A percentile compares a stretch with the other conserved stretches of the same genome.
phyloP scores from a whole-genome alignment of 495 filamentous ascomycete genomes.

The Trichoderma asperelloides region DNA sequence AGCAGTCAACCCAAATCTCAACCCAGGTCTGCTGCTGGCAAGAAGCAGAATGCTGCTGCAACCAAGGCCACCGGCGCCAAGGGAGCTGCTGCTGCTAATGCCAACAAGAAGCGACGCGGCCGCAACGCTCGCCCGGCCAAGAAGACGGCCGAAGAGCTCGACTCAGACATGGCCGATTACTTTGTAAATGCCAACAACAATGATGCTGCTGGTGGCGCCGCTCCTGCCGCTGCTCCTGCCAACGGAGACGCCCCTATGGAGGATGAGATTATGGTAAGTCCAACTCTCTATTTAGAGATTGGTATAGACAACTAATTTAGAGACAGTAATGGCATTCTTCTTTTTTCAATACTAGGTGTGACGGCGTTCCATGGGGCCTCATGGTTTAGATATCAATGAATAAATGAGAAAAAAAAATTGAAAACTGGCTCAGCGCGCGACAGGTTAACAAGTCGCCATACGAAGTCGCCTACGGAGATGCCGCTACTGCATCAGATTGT shows the following conservation, averaged over 20 bases:
- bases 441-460: neutral
- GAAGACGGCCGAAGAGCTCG: constrained; percentile 87
- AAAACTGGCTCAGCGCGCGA: neutral
- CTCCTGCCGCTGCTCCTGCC: constrained; percentile 24
- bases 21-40: constrained; percentile 72
- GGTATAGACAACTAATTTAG: neutral
- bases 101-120: constrained; percentile 41
- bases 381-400: neutral
- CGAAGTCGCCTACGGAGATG: neutral
- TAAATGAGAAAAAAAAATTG: neutral
- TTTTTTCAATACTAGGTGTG: neutral
- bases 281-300: neutral
- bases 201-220: constrained; percentile 33
- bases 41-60: constrained; percentile 43
- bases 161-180: constrained; percentile 92
- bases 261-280: constrained; percentile 32
- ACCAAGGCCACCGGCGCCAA: constrained; percentile 30
- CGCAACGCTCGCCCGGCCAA: constrained; percentile 61
- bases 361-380: neutral
- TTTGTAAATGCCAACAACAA: constrained; percentile 45
- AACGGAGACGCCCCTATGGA: constrained; percentile 46
- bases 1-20: constrained; percentile 55
- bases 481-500: neutral
- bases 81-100: constrained; percentile 35
- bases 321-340: neutral